Evolutionary conservation across 257 asterid species (phyloP).

Genomic region (Misopates orontium): DNA sequence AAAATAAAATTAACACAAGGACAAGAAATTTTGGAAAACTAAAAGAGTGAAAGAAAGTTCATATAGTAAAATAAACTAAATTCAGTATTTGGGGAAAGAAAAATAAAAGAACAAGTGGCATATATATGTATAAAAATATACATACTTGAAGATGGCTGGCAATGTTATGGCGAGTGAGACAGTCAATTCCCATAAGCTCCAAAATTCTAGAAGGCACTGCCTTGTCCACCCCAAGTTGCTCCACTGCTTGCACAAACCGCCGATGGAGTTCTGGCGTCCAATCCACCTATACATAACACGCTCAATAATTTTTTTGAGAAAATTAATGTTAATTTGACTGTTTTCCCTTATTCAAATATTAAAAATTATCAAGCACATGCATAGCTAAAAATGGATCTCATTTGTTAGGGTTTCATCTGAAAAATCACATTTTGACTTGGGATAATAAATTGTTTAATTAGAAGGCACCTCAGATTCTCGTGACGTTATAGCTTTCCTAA

Average conservation of each 20-base stretch:
- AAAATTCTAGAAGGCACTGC: conserved; percentile 95
- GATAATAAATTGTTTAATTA: not conserved
- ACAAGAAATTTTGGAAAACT: no score
- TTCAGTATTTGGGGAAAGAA: no score
- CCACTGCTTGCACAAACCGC: conserved; percentile 90
- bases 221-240: conserved; percentile 90
- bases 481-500: conserved; percentile 28
- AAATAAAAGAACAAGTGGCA: no score
- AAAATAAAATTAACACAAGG: no score
- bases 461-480: conserved; percentile 28
- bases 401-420: conserved; percentile 6
- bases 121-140: not conserved
- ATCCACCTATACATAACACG: conserved; percentile 68
- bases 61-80: no score
- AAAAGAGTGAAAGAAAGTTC: no score
- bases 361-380: not conserved
- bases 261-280: conserved; percentile 98
- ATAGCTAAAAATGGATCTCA: not conserved
- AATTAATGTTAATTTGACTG: not conserved
- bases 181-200: conserved; percentile 91
- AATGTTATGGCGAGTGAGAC: conserved; percentile 95
- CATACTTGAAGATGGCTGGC: conserved; percentile 98
- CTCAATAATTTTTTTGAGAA: not conserved
- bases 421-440: not conserved
- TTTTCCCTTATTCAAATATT: not conserved